Evolutionary conservation across 1,284 basidiomycete genomes (phyloP).

Genomic region (Omphalotus olearius): DNA sequence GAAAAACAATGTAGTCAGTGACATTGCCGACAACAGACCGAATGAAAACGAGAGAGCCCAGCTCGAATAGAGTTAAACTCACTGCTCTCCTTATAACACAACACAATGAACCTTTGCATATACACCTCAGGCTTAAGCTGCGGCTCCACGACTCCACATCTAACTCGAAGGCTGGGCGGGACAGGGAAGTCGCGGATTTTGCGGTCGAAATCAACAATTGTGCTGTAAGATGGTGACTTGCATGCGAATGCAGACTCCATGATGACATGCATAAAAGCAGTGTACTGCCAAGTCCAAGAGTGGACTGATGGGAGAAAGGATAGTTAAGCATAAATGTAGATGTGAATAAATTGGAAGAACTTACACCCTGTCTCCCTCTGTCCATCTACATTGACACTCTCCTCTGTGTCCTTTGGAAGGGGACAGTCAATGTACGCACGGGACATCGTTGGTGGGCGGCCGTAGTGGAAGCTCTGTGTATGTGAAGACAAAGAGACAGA

Average conservation of each 20-base stretch:
- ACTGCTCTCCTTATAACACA: constrained; percentile 58
- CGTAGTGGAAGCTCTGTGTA: constrained; percentile 57
- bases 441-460: constrained; percentile 55
- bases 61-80: constrained; percentile 18
- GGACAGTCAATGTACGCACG: constrained; percentile 50
- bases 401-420: constrained; percentile 44
- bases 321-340: not conserved
- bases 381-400: constrained; percentile 31
- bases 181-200: constrained; percentile 52
- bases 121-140: not conserved
- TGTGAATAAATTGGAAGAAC: constrained; percentile 3
- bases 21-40: not conserved
- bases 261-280: constrained; percentile 46
- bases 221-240: constrained; percentile 43
- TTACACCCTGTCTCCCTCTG: constrained; percentile 46
- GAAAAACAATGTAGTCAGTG: not conserved
- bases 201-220: constrained; percentile 44
- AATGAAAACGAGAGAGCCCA: not conserved
- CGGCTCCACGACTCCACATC: constrained; percentile 15
- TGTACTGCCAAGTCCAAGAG: constrained; percentile 53
- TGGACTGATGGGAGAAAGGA: constrained; percentile 34
- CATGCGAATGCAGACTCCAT: constrained; percentile 52
- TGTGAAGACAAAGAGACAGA: not conserved
- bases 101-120: constrained; percentile 45
- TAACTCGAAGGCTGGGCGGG: constrained; percentile 41